Evolutionary conservation across 116 monocot genomes (phyloP).

Genomic region (Thalassia testudinum): DNA sequence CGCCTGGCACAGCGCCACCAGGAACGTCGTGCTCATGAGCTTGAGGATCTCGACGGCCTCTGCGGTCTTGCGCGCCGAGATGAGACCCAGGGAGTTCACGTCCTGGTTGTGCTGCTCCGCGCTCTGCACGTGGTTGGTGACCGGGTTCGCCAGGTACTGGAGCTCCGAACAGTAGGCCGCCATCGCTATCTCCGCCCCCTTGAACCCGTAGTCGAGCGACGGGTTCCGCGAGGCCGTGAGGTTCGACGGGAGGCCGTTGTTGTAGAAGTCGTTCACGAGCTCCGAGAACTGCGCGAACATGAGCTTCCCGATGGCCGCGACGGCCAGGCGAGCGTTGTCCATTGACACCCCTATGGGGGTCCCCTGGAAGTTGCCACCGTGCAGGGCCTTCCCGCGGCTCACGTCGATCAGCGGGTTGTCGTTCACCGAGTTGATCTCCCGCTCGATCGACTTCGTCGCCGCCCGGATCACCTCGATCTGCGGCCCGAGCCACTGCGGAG

Average conservation of each 20-base stretch:
- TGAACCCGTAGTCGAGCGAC: conserved; percentile 50
- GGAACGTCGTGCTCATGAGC: conserved; percentile 69
- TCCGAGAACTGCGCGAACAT: conserved; percentile 91
- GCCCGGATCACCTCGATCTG: conserved; percentile 29
- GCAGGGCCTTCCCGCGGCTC: conserved; percentile 51
- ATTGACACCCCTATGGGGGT: conserved; percentile 91
- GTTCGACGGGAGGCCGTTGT: conserved; percentile 83
- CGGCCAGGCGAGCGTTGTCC: conserved; percentile 77
- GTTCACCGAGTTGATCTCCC: conserved; percentile 68
- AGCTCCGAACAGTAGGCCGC: conserved; percentile 26
- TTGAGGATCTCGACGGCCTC: conserved; percentile 78
- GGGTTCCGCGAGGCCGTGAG: conserved; percentile 55
- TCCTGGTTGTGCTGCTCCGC: conserved; percentile 95
- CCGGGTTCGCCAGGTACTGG: conserved; percentile 1
- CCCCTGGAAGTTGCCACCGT: conserved; percentile 89
- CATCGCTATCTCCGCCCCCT: conserved; percentile 39
- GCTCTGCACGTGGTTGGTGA: conserved; percentile 4
- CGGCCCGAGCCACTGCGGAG: conserved; percentile 46
- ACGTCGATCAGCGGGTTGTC: conserved; percentile 64
- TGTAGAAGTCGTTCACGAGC: conserved; percentile 90
- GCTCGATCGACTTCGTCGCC: conserved; percentile 41
- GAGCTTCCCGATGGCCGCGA: conserved; percentile 91
- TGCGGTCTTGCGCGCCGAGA: conserved; percentile 76
- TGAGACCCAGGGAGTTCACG: conserved; percentile 75
- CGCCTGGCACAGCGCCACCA: conserved; percentile 69